Evolutionary conservation across 1,139 yeast species (phyloP), one percentile per base, ranked within the genome.

Genomic region (Sugiyamaella paludigena): DNA sequence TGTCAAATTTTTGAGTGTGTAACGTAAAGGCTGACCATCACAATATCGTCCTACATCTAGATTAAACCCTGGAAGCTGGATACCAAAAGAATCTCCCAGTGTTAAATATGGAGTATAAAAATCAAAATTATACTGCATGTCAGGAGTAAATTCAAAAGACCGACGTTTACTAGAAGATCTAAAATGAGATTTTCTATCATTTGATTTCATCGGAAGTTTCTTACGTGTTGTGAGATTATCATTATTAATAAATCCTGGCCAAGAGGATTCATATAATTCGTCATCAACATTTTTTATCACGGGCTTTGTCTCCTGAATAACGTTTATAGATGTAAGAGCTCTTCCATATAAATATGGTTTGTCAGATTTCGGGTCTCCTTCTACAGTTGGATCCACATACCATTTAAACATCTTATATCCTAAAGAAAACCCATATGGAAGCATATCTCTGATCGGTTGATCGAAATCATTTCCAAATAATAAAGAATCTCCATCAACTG

Each of bases 381-480:
- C 78, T 10, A 81, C 79, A 31, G 84, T 77, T 34, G 82, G 82
- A 61, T 83, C 86, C 43, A 84, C 76, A 57, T 65, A 58, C 50
- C 62, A 57, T 46, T 68, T 67, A 62, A 75, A 71, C n/a, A 73
- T 51, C 36, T 62, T 60, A 48, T 70, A 75, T 58, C 84, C 87
- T 63, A 64, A 71, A 59, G 74, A 75, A 64, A 68, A 79, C 58
- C 76, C 87, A 72, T 69, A 81, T 2, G 92, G 92, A 10, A 84
- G 75, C 50, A 74, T 72, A 50, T 82, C 83, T 37, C 74, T 69
- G 38, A 84, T 78, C 0, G 88, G 83, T 30, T 72, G 66, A 19
- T 75, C 79, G 63, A 83, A 82, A 61, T 84, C 91, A 60, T 84
- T 84, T 1, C 91, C 91, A 68, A 81, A 84, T 11, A 80, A 57